These are phyloP conservation scores for Ceratocystis lukuohia DNA, from an alignment of 2,329 filamentous ascomycete species.

Conservation along the genomic window DNA sequence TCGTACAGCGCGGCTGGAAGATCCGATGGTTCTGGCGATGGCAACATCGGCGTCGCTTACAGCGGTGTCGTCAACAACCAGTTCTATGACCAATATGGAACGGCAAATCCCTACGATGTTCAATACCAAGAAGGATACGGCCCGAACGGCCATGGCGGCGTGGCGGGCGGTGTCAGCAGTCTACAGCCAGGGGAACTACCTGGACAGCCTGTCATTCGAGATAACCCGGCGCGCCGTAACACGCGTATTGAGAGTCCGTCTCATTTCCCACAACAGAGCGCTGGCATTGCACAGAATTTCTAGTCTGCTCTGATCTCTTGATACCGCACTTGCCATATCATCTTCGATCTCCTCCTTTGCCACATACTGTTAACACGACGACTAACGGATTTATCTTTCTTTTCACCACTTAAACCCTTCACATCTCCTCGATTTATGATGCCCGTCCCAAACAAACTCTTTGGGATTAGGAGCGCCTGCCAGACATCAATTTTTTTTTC, in stretches of 20 bases:
- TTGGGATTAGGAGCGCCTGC: too few species aligned
- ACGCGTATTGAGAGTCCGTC: conserved; percentile 86
- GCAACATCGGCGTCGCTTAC: conserved; percentile 36
- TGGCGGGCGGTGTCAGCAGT: background rate
- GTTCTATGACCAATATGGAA: conserved; percentile 31
- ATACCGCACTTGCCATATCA: conserved; percentile 6
- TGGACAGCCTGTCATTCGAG: conserved; percentile 71
- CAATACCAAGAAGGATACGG: conserved; percentile 16
- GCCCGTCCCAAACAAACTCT: background rate
- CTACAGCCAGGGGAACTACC: conserved; percentile 30
- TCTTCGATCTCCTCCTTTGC: background rate
- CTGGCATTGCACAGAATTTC: conserved; percentile 95
- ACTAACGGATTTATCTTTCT: conserved; percentile 7
- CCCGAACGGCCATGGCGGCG: background rate
- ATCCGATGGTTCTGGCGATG: conserved; percentile 53
- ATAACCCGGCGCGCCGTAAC: conserved; percentile 83
- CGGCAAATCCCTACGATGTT: conserved; percentile 16
- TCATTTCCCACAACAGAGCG: conserved; percentile 82
- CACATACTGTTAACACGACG: conserved; percentile 5
- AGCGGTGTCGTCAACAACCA: conserved; percentile 33
- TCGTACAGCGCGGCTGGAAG: conserved; percentile 74
- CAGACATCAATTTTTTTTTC: background rate
- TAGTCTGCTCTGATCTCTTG: conserved; percentile 30
- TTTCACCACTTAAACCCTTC: background rate
- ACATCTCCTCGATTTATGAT: conserved; percentile 8